Evolutionary conservation across 192 early-diverging fungal species (phyloP).

Genomic region (Coemansia sp.): DNA sequence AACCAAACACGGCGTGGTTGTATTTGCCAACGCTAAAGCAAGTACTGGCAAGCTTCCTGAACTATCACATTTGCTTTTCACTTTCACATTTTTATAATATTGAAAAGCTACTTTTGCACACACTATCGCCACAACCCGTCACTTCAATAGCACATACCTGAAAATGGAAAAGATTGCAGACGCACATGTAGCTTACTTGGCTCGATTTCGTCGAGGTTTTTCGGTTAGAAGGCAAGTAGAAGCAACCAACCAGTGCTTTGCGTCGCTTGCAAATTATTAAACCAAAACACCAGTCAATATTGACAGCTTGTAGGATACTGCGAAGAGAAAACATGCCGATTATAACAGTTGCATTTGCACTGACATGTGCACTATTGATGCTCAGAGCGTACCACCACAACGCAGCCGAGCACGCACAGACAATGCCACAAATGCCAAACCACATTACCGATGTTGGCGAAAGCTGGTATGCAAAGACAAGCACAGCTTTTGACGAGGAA

Average conservation of each 20-base stretch:
- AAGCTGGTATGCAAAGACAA: constrained; percentile 7
- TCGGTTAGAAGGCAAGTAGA: constrained; percentile 21
- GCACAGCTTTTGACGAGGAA: neutral
- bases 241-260: neutral
- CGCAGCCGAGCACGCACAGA: neutral
- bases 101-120: too few species aligned
- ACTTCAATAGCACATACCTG: neutral
- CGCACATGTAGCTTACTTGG: constrained; percentile 11
- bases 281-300: neutral
- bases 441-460: neutral
- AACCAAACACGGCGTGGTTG: neutral
- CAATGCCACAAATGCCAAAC: neutral
- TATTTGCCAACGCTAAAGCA: neutral
- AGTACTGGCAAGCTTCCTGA: neutral
- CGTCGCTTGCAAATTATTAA: neutral
- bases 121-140: too few species aligned
- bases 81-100: neutral
- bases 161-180: constrained; percentile 16
- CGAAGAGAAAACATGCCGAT: constrained; percentile 15
- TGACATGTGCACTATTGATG: constrained; percentile 14
- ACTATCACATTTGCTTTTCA: neutral
- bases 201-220: constrained; percentile 7
- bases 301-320: constrained; percentile 3
- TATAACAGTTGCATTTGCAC: neutral
- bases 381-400: neutral